phyloP scores from a whole-genome alignment of 73 alveolate species.

The Paramecium sonneborni region DNA sequence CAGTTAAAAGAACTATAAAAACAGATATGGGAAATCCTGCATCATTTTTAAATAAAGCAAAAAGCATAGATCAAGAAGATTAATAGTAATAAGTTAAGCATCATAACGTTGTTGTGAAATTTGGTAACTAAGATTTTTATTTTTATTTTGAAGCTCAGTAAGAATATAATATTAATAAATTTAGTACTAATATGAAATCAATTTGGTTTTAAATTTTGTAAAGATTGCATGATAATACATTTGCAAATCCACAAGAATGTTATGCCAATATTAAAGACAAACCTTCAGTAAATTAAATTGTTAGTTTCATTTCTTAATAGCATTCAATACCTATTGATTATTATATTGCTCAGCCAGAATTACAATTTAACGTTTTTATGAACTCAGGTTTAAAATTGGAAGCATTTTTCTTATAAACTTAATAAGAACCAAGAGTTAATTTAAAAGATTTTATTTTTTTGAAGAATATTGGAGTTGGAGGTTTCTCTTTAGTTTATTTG shows the following conservation, averaged over 20 bases:
- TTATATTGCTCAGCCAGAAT: background rate
- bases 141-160: background rate
- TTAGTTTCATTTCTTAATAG: background rate
- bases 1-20: slow-evolving; percentile 24
- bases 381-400: background rate
- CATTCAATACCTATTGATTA: background rate
- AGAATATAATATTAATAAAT: no score
- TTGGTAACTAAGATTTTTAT: slow-evolving; percentile 38
- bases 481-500: slow-evolving; percentile 79
- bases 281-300: background rate
- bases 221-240: background rate
- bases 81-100: background rate
- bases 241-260: background rate
- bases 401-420: background rate
- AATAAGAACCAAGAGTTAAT: background rate
- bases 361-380: background rate
- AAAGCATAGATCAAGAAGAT: slow-evolving; percentile 18
- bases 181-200: background rate
- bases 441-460: background rate
- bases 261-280: background rate
- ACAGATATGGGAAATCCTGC: slow-evolving; percentile 45
- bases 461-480: background rate
- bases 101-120: slow-evolving; percentile 1
- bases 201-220: background rate
- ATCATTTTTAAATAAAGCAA: slow-evolving; percentile 23